Conservation (phyloP, 2,329 filamentous ascomycete genomes). For the Biscogniauxia sp. region DNA sequence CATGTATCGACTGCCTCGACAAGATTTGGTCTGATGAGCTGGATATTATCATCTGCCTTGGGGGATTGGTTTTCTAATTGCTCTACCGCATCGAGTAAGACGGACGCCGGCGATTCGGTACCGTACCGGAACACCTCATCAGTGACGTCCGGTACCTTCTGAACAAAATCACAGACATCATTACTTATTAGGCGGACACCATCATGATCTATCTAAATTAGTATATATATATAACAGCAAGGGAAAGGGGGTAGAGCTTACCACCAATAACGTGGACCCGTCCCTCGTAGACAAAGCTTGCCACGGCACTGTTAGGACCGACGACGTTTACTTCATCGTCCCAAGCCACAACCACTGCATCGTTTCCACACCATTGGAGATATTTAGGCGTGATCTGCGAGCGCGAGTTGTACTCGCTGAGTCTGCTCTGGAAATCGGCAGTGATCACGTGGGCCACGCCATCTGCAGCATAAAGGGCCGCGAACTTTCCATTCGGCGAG, state of each 20-base stretch:
- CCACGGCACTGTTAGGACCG: constrained; percentile 75
- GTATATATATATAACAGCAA: constrained; percentile 1
- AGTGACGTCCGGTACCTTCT: constrained; percentile 83
- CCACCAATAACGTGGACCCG: constrained; percentile 87
- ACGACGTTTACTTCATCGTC: constrained; percentile 96
- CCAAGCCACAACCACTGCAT: constrained; percentile 91
- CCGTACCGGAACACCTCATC: constrained; percentile 88
- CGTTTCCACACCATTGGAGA: constrained; percentile 94
- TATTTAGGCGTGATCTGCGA: constrained; percentile 83
- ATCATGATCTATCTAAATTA: constrained; percentile 58
- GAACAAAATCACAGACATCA: constrained; percentile 95
- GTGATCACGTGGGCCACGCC: constrained; percentile 91
- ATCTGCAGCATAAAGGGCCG: constrained; percentile 81
- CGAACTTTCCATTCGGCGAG: constrained; percentile 85
- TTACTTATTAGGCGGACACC: constrained; percentile 90
- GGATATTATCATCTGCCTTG: constrained; percentile 96
- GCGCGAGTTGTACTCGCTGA: constrained; percentile 88
- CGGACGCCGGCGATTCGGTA: constrained; percentile 83
- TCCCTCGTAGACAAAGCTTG: constrained; percentile 83
- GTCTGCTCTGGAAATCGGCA: constrained; percentile 87
- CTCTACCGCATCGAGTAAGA: constrained; percentile 89
- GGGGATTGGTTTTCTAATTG: constrained; percentile 91
- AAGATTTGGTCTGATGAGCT: constrained; percentile 82
- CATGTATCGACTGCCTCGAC: constrained; percentile 93
- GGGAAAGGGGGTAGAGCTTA: constrained; percentile 33